Base-by-base conservation (phyloP, 345 rosid species). In the Populus deltoides region DNA sequence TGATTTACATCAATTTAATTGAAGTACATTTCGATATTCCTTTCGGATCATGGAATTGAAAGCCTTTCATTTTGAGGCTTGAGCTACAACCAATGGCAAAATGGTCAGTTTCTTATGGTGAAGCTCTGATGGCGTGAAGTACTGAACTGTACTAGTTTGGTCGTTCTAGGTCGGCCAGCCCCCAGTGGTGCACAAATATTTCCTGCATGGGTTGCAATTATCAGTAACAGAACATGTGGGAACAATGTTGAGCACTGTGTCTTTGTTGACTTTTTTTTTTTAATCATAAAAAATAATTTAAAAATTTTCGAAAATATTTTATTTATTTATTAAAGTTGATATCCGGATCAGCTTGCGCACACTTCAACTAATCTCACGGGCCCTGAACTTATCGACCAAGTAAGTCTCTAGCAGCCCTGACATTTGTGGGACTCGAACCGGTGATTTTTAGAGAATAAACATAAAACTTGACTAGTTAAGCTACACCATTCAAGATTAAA, bases 301-400 rank as follows among this genome's bases (percentile, higher is more conserved):
- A n/a, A n/a, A n/a, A n/a, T n/a, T n/a, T n/a, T n/a, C n/a, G n/a
- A n/a, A 31, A 33, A 33, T 4, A 33, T 33, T 33, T 33, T 33
- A 2, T 33, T 33, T 33, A 3, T 31, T 33, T 33, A 33, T 33
- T 33, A 31, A 31, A 0, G 2, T 1, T 2, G 0, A 0, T 31
- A 3, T 31, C 0, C 2, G 0, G 0, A 31, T 0, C 3, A 31
- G 3, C 0, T 31, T 31, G 31, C 2, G 2, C 0, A 0, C 0
- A 31, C 2, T 2, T 31, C 3, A 2, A 31, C 33, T 31, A 31
- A 2, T 31, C 33, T 31, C 3, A 2, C 0, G 3, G 2, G 33
- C 3, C 3, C 2, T 31, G 0, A 31, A 2, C 0, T 29, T 29
- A 29, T 1, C 31, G 3, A 29, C 2, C 31, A 29, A 1, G 1